These are phyloP conservation scores for Fusarium fujikuroi DNA, from an alignment of 2,329 filamentous ascomycete species.

Conservation along the genomic window DNA sequence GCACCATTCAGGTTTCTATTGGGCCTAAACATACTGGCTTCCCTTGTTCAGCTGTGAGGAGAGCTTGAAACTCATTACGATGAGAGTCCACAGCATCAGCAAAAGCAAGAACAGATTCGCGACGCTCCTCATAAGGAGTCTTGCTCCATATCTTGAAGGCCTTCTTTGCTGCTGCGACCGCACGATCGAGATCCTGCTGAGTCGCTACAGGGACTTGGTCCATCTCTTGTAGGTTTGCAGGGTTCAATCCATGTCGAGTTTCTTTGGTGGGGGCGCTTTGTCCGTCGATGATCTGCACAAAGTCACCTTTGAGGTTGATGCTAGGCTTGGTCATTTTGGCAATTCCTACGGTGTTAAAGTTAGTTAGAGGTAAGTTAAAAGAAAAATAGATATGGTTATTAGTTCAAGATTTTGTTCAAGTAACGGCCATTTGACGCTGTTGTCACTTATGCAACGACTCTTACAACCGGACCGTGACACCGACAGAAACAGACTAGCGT, in stretches of 20 bases:
- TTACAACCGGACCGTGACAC: not conserved
- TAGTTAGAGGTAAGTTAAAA: not conserved
- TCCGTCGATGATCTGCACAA: slow-evolving; percentile 39
- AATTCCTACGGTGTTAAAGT: not conserved
- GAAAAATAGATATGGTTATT: too few relatives aligned
- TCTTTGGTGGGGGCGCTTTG: slow-evolving; percentile 25
- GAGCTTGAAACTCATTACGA: slow-evolving; percentile 33
- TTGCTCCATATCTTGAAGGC: slow-evolving; percentile 45
- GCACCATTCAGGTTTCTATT: too few relatives aligned
- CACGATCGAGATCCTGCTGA: slow-evolving; percentile 38
- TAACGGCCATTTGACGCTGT: not conserved
- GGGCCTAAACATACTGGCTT: too few relatives aligned
- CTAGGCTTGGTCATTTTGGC: not conserved
- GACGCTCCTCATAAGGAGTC: slow-evolving; percentile 35
- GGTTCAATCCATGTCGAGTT: slow-evolving; percentile 42
- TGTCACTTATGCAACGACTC: not conserved
- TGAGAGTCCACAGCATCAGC: slow-evolving; percentile 39
- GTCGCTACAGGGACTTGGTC: slow-evolving; percentile 42
- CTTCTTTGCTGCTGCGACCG: slow-evolving; percentile 34
- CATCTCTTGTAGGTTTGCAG: slow-evolving; percentile 45
- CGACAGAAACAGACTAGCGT: not conserved
- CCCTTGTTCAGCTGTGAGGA: slow-evolving; percentile 44
- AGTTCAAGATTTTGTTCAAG: not conserved
- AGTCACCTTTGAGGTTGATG: slow-evolving; percentile 23
- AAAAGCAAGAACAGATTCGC: slow-evolving; percentile 33